Evolutionary conservation across 345 rosid genomes (phyloP).

Genomic region (Stellera chamaejasme): DNA sequence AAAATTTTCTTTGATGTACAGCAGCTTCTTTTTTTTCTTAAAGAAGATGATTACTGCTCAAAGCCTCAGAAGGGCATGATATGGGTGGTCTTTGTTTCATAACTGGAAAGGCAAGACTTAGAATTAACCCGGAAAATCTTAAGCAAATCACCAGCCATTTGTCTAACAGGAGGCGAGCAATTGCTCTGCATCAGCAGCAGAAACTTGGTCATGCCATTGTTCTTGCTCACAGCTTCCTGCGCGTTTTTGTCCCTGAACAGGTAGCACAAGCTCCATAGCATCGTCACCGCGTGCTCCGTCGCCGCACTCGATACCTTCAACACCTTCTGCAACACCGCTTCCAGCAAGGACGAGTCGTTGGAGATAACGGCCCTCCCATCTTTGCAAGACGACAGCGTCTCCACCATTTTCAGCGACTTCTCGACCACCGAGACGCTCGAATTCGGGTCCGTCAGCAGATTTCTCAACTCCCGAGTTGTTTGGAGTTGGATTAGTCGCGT

Average conservation of each 20-base stretch:
- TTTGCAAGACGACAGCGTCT: slow-evolving; percentile 39
- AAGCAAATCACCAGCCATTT: slow-evolving; percentile 67
- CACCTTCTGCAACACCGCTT: slow-evolving; percentile 57
- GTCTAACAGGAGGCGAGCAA: slow-evolving; percentile 58
- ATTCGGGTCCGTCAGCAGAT: slow-evolving; percentile 32
- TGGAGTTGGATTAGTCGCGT: slow-evolving; percentile 30
- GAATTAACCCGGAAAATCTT: slow-evolving; percentile 51
- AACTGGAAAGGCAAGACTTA: slow-evolving; percentile 47
- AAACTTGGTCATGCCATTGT: slow-evolving; percentile 66
- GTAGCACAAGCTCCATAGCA: slow-evolving; percentile 72
- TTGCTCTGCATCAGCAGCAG: slow-evolving; percentile 83
- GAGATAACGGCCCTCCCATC: slow-evolving; percentile 63
- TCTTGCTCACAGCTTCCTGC: slow-evolving; percentile 48
- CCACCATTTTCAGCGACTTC: slow-evolving; percentile 64
- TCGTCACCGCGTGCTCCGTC: slow-evolving; percentile 81
- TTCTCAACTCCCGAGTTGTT: slow-evolving; percentile 29
- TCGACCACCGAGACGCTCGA: slow-evolving; percentile 34
- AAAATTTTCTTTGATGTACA: slow-evolving; percentile 47
- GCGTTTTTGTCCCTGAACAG: slow-evolving; percentile 54
- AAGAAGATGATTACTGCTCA: background rate
- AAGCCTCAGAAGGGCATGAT: slow-evolving; percentile 71
- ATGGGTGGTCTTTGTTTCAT: slow-evolving; percentile 88
- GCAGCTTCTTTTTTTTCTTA: background rate
- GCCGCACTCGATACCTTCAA: slow-evolving; percentile 63
- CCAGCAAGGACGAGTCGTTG: slow-evolving; percentile 32